Evolutionary conservation across 306 rosid species (phyloP).

Genomic region (Pachyrhizus erosus): DNA sequence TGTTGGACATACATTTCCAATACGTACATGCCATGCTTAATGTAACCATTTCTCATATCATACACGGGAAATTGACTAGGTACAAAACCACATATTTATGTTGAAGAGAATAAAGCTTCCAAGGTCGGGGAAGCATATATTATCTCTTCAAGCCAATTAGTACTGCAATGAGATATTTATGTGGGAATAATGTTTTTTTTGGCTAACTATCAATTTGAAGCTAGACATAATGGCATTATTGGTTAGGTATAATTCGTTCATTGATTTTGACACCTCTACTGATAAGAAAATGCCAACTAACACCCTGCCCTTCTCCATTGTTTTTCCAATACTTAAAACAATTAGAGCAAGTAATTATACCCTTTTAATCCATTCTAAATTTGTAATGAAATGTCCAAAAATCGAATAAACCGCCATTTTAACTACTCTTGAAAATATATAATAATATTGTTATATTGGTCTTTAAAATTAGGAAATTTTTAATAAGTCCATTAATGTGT

Average conservation of each 20-base stretch:
- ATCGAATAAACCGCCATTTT: too few relatives aligned
- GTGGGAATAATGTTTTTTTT: neutral
- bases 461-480: too few relatives aligned
- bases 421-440: too few relatives aligned
- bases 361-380: too few relatives aligned
- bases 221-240: conserved; percentile 25
- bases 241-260: conserved; percentile 27
- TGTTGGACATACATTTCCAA: conserved; percentile 10
- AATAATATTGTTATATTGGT: too few relatives aligned
- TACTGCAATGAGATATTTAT: conserved; percentile 15
- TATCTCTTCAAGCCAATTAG: conserved; percentile 26
- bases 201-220: conserved; percentile 35
- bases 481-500: too few relatives aligned
- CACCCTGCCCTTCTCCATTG: neutral
- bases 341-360: neutral
- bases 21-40: neutral
- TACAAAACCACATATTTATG: conserved; percentile 7
- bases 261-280: conserved; percentile 18
- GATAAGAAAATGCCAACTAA: conserved; percentile 31
- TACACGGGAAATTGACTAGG: conserved; percentile 38
- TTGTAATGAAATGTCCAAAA: too few relatives aligned
- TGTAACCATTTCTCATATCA: conserved; percentile 25
- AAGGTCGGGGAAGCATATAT: conserved; percentile 20
- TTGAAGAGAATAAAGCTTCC: conserved; percentile 17
- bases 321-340: neutral